Evolutionary conservation across 2,329 filamentous ascomycete species (phyloP), one percentile per base, ranked within the genome.

Genomic region (Aspergillus clavatus): DNA sequence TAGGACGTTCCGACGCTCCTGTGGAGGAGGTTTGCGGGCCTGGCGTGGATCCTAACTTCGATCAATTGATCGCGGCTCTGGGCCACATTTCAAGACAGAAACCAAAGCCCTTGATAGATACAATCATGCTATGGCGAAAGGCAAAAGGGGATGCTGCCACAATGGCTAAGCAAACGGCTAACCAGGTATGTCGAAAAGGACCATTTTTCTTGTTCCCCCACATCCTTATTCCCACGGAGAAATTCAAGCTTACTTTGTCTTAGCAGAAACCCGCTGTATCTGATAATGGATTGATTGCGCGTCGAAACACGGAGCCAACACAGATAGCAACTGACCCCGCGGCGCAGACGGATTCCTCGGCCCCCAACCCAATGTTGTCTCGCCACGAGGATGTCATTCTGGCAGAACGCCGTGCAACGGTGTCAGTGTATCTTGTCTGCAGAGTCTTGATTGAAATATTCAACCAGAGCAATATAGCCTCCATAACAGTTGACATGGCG

Each of bases 51-150:
- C 79, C 84, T 1, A 82, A 81, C 8, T 98, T 98, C 63, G 93
- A 98, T 67, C 91, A 97, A 69, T 81, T 95, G 58, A 94, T 98
- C 53, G 83, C 84, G 22, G 93, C 94, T 12, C 77, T 98, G 29
- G 93, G 93, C 3, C 91, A 97, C 64, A 95, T 98, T 60, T 89
- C 91, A 42, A 87, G 89, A 47, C 86, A 90, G 55, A 95, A 94
- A 62, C 94, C 94, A 4, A 97, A 95, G 64, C 87, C 89, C 4
- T 72, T 98, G 41, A 96, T 98, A 59, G 93, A 98, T 67, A 90
- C 88, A 16, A 89, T 98, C 66, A 98, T 98, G 88, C 79, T 95
- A 24, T 98, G 93, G 93, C 83, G 93, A 45, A 97, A 96, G 68
- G 87, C 82, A 53, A 97, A 97, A 72, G 95, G 89, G 53, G 91